These are phyloP conservation scores for Dendrobium nobile DNA, from an alignment of 106 monocot genomes.

Conservation along the genomic window DNA sequence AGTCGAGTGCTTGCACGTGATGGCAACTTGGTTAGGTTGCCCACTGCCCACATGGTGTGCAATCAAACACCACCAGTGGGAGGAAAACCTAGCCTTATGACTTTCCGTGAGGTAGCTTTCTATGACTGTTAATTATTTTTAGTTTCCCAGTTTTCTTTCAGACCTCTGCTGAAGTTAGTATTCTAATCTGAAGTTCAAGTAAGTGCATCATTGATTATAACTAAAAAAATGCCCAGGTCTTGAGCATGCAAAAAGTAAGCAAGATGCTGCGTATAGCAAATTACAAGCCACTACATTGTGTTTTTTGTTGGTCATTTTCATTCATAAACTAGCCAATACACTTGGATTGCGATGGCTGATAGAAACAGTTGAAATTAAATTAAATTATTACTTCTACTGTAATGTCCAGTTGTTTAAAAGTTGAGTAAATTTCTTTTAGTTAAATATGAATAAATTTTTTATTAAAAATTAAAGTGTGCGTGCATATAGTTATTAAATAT, in stretches of 20 bases:
- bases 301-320: background rate
- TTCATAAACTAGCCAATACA: background rate
- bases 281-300: background rate
- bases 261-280: background rate
- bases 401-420: background rate
- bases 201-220: background rate
- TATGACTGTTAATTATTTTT: background rate
- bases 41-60: slow-evolving; percentile 94
- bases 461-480: background rate
- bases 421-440: background rate
- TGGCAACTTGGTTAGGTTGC: slow-evolving; percentile 70
- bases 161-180: background rate
- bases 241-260: background rate
- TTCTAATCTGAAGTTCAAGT: background rate
- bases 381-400: background rate
- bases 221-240: background rate
- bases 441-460: background rate
- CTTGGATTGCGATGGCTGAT: background rate
- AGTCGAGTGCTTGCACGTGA: slow-evolving; percentile 76
- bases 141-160: background rate
- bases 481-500: background rate
- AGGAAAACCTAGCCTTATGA: slow-evolving; percentile 94
- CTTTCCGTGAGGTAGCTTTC: slow-evolving; percentile 79
- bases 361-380: background rate
- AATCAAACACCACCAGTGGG: slow-evolving; percentile 98